Evolutionary conservation across 2,329 filamentous ascomycete genomes (phyloP).

Genomic region (Tolypocladium endophyticum): DNA sequence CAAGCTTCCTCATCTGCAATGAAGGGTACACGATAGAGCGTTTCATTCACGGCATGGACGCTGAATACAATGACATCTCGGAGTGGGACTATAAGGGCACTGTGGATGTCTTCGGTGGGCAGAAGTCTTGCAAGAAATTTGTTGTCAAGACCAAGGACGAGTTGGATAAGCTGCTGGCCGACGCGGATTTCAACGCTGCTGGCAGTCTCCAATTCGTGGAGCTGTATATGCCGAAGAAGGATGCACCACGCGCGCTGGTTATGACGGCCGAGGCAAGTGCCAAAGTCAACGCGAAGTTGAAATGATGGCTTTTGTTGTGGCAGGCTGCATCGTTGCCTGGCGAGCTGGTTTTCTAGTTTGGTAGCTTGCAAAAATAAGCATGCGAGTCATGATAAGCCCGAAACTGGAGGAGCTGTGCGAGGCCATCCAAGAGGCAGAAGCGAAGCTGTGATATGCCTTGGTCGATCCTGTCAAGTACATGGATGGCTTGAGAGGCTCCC

Average conservation of each 20-base stretch:
- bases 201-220: constrained; percentile 62
- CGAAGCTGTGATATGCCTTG: no score
- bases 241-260: constrained; percentile 62
- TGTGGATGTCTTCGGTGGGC: constrained; percentile 57
- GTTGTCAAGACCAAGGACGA: constrained; percentile 59
- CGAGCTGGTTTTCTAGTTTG: background rate
- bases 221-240: constrained; percentile 68
- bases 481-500: background rate
- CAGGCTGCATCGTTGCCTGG: background rate
- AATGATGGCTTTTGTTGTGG: constrained; percentile 10
- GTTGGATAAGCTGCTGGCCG: constrained; percentile 52
- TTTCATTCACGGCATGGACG: constrained; percentile 75
- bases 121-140: constrained; percentile 50
- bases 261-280: constrained; percentile 62
- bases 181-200: constrained; percentile 52
- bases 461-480: no score
- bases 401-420: background rate
- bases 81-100: constrained; percentile 64
- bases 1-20: constrained; percentile 72
- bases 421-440: no score
- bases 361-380: background rate
- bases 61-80: constrained; percentile 69
- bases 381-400: no score
- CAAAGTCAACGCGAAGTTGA: constrained; percentile 47
- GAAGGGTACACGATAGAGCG: constrained; percentile 85